Conservation (phyloP, 208 protist species). For the Leishmania lainsoni region DNA sequence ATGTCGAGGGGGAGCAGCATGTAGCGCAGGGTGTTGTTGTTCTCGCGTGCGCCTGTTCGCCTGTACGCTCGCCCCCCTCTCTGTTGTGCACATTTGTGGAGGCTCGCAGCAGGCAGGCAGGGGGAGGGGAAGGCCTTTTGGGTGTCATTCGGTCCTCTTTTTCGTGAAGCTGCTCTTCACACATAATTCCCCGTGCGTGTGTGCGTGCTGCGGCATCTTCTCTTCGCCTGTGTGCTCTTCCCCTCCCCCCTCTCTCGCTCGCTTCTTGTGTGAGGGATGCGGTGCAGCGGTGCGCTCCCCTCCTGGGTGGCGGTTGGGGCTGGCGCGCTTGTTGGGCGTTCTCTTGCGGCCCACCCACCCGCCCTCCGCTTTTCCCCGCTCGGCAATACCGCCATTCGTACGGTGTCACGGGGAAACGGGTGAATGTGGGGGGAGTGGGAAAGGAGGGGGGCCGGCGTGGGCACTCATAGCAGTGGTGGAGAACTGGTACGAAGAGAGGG, state of each 20-base stretch:
- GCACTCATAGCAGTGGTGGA: neutral
- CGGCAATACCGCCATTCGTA: neutral
- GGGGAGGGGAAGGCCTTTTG: slow-evolving; percentile 2
- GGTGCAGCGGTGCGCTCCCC: neutral
- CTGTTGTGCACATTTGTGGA: too few species aligned
- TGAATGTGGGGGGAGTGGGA: neutral
- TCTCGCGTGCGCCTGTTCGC: neutral
- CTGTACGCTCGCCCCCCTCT: neutral
- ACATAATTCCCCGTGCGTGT: neutral
- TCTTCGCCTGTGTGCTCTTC: neutral
- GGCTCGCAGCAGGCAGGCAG: neutral
- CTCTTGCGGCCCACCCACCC: neutral
- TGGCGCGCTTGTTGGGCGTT: neutral
- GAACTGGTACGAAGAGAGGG: neutral
- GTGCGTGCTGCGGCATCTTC: neutral
- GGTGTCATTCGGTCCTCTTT: neutral
- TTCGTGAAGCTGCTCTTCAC: slow-evolving; percentile 3
- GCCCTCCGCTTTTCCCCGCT: neutral
- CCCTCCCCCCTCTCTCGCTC: neutral
- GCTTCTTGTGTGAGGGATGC: neutral
- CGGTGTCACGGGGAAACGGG: neutral
- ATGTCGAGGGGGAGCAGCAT: slow-evolving; percentile 68
- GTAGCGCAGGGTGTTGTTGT: neutral
- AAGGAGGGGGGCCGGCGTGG: neutral
- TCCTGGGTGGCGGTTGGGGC: neutral